These are phyloP conservation scores for Citeromyces siamensis DNA, from an alignment of 1,139 yeast species.

Conservation along the genomic window DNA sequence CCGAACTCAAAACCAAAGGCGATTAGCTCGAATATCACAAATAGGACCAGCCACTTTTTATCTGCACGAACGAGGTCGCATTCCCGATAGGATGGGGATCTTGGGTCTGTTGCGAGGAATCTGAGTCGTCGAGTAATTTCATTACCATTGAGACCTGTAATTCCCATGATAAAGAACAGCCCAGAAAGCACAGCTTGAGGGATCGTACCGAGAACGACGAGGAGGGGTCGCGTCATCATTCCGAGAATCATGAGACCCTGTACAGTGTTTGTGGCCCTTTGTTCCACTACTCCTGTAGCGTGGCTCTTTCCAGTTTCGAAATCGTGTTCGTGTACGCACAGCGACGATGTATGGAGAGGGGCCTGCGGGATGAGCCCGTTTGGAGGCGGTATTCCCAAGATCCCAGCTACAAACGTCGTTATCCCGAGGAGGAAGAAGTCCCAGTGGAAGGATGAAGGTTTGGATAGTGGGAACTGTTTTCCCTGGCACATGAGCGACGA, in stretches of 20 bases:
- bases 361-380: constrained; percentile 97
- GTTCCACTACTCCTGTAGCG: constrained; percentile 67
- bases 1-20: constrained; percentile 78
- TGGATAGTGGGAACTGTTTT: constrained; percentile 64
- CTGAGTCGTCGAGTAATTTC: constrained; percentile 51
- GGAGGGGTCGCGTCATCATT: constrained; percentile 81
- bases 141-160: constrained; percentile 62
- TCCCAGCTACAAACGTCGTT: constrained; percentile 78
- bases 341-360: constrained; percentile 76
- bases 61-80: constrained; percentile 13
- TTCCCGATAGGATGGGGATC: constrained; percentile 17
- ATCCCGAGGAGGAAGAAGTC: constrained; percentile 78
- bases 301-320: constrained; percentile 22
- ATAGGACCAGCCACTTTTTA: constrained; percentile 40
- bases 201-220: constrained; percentile 69
- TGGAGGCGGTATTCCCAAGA: constrained; percentile 89
- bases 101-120: constrained; percentile 53
- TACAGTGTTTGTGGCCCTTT: constrained; percentile 67
- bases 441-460: constrained; percentile 90
- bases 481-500: constrained; percentile 88
- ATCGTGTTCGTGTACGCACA: constrained; percentile 45
- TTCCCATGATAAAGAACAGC: constrained; percentile 85
- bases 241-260: constrained; percentile 81
- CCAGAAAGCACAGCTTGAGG: constrained; percentile 95
- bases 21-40: constrained; percentile 42